phyloP scores from a whole-genome alignment of 169 alveolate species.

The Eimeria necatrix region DNA sequence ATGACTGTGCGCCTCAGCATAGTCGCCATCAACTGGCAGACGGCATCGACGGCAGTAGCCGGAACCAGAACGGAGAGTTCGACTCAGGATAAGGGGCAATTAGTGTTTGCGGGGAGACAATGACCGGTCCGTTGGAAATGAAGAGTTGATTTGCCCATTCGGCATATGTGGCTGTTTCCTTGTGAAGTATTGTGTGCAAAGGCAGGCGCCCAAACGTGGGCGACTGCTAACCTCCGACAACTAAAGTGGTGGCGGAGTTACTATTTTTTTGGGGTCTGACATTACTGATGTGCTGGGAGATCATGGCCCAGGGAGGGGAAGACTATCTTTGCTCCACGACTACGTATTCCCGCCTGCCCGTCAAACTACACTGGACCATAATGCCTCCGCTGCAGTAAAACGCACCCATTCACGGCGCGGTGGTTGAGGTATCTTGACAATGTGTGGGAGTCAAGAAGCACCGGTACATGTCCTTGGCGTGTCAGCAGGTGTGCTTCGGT shows the following conservation, averaged over 20 bases:
- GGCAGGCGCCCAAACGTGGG: background rate
- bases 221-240: slow-evolving; percentile 18
- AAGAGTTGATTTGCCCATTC: background rate
- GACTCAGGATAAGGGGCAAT: background rate
- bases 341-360: background rate
- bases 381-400: background rate
- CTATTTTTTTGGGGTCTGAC: slow-evolving; percentile 38
- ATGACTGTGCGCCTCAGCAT: slow-evolving; percentile 19
- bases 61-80: slow-evolving; percentile 12
- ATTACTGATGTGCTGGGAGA: background rate
- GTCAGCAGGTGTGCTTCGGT: slow-evolving; percentile 17
- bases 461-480: background rate
- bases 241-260: background rate
- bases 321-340: background rate
- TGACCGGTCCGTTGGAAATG: background rate
- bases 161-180: background rate
- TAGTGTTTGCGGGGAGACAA: background rate
- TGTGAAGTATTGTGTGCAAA: background rate
- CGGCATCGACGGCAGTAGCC: slow-evolving; percentile 14
- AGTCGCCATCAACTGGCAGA: slow-evolving; percentile 13
- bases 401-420: background rate
- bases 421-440: background rate
- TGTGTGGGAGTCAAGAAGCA: slow-evolving; percentile 45
- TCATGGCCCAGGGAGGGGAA: slow-evolving; percentile 35
- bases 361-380: background rate